phyloP scores from a whole-genome alignment of 768 basidiomycete species.

The Termitomyces titanicus region DNA sequence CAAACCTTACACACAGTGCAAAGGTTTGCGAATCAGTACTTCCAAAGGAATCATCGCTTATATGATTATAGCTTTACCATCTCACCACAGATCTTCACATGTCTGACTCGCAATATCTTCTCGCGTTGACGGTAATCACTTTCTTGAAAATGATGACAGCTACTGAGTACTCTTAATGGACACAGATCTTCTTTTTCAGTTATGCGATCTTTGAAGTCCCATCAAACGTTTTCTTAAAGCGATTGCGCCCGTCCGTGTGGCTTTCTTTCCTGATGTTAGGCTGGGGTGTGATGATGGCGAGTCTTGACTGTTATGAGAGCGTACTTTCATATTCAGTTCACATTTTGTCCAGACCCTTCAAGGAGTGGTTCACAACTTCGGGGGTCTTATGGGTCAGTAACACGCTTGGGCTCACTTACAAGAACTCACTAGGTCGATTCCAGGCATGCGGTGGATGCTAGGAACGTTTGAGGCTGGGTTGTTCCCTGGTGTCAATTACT shows the following conservation, averaged over 20 bases:
- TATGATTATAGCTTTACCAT: conserved; percentile 52
- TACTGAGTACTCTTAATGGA: neutral
- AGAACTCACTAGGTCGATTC: neutral
- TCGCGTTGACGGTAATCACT: conserved; percentile 49
- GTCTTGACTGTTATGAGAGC: conserved; percentile 4
- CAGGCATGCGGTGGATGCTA: conserved; percentile 69
- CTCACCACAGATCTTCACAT: conserved; percentile 57
- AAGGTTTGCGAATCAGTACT: conserved; percentile 30
- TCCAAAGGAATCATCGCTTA: neutral
- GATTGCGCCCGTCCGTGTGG: conserved; percentile 75
- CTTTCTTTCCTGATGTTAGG: conserved; percentile 67
- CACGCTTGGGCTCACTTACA: neutral
- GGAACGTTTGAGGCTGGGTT: conserved; percentile 74
- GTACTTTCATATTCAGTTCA: conserved; percentile 9
- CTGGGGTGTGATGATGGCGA: conserved; percentile 77
- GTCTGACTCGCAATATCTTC: conserved; percentile 61
- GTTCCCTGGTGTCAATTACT: conserved; percentile 63
- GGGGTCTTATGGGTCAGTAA: conserved; percentile 59
- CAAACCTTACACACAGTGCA: conserved; percentile 29
- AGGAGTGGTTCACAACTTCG: conserved; percentile 65
- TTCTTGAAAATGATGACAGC: conserved; percentile 11
- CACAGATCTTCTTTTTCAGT: conserved; percentile 49
- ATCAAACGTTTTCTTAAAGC: conserved; percentile 69
- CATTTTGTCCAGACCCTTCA: conserved; percentile 54
- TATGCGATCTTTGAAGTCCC: conserved; percentile 79